Conservation (phyloP, 768 basidiomycete genomes). For the Udeniomyces megalosporus region DNA sequence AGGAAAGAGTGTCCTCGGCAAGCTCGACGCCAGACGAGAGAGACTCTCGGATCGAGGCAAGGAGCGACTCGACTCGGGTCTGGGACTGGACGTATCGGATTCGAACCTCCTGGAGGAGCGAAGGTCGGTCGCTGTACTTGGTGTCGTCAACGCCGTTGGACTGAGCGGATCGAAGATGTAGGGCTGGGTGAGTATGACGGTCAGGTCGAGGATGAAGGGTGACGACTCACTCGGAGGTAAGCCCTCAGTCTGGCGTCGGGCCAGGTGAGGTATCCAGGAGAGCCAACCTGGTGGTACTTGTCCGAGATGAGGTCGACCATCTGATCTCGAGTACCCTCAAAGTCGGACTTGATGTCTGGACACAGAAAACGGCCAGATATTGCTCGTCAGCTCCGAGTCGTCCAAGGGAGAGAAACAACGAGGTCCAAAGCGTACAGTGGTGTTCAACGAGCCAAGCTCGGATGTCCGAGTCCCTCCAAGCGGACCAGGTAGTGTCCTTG, state of each 20-base stretch:
- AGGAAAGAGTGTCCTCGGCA: conserved; percentile 56
- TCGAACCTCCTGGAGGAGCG: conserved; percentile 44
- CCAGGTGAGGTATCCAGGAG: conserved; percentile 66
- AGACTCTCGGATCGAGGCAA: conserved; percentile 47
- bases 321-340: conserved; percentile 55
- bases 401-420: not conserved
- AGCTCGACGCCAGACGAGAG: conserved; percentile 51
- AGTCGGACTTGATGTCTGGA: conserved; percentile 38
- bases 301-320: conserved; percentile 17
- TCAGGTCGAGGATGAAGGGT: not conserved
- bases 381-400: not conserved
- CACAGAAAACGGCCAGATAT: no score
- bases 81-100: conserved; percentile 58
- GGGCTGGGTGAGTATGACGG: no score
- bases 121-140: conserved; percentile 45
- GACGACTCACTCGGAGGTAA: conserved; percentile 39
- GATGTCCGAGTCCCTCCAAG: conserved; percentile 56
- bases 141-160: conserved; percentile 52
- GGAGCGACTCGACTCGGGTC: conserved; percentile 41
- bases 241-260: conserved; percentile 82
- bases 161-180: conserved; percentile 22
- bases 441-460: conserved; percentile 58
- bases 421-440: conserved; percentile 29
- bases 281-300: conserved; percentile 41
- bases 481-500: conserved; percentile 43